Evolutionary conservation across 441 rosid species (phyloP), one percentile per base, ranked within the genome.

Genomic region (Cnidoscolus chayamansa): DNA sequence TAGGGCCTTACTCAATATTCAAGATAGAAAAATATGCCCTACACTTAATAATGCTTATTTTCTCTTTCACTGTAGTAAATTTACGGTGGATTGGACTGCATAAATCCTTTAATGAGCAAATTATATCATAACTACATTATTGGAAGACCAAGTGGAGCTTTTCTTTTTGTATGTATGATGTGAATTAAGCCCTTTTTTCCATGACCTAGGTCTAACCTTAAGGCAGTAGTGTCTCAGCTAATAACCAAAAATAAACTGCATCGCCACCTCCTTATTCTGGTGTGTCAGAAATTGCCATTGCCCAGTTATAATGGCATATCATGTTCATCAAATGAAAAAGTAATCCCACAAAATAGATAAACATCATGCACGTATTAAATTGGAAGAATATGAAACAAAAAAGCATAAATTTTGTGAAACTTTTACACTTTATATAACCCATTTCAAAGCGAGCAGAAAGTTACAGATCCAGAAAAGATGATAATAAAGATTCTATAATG

Each of bases 401-500:
- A 40, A 62, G 70, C 58, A 15, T 30, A 50, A 66, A 55, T 71
- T 57, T 37, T 16, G 25, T 54, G 25, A 49, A 67, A 63, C 72
- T 25, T 25, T 77, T 48, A 58, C 7, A 67, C 64, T 6, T 40
- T 62, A 70, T 68, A 68, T 74, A 60, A 71, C 68, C 76, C 63
- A 73, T 62, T 79, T 71, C 48, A 65, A 71, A 47, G 77, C 56
- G 51, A 58, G 54, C 71, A 53, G 16, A 47, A 16, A 25, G 63
- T 65, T 72, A 64, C 73, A 60, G 60, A 79, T 56, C 58, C 51
- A 63, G 45, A 64, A 66, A 56, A 74, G 70, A 69, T 54, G 63
- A 69, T 40, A 77, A 40, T 55, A 63, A 71, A 51, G 20, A 77
- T 81, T 72, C 85, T 83, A 82, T 65, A 81, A 81, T 74, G 68